Evolutionary conservation across 441 rosid genomes (phyloP), one percentile per base, ranked within the genome.

Genomic region (Populus trichocarpa): DNA sequence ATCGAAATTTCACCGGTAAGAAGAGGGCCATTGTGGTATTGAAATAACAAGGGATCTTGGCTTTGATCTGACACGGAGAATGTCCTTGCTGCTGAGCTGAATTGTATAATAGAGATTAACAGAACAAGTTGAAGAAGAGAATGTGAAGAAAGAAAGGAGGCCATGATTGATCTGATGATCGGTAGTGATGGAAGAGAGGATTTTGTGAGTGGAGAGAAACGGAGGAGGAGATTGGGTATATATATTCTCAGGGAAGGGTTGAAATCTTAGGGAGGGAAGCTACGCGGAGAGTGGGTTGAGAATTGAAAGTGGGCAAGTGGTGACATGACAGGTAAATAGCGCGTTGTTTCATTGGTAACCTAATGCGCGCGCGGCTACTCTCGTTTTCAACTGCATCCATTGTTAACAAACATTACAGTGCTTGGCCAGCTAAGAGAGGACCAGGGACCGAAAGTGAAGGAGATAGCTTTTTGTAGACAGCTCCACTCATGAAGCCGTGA

Each of bases 1-100:
- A 91, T 64, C 23, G 94, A 84, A 77, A 90, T 74, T 68, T 85
- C 69, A 9, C 95, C 97, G 6, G 81, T 33, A 23, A 92, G 95
- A 18, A 92, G 92, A 76, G 90, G 88, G 8, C 94, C 95, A 28
- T 87, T 84, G 65, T 92, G 97, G 83, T 90, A 90, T 20, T 35
- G 81, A 68, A 92, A 81, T 35, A 81, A 70, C 74, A 79, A 53
- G 4, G 75, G 70, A n/a, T 81, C 77, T 74, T 85, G 85, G 70
- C 74, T 74, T 38, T 68, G 72, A 35, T 78, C 85, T 3, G 82
- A 71, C 38, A 78, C 82, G 9, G 73, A 30, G 3, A 86, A 79
- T 36, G 32, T 73, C 75, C 87, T 85, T 20, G 88, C 82, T 0
- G 83, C 89, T 4, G 83, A 61, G 32, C 75, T 67, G 28, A 80